These are phyloP conservation scores for Periglandula ipomoeae DNA, from an alignment of 2,329 filamentous ascomycete genomes.

Conservation along the genomic window DNA sequence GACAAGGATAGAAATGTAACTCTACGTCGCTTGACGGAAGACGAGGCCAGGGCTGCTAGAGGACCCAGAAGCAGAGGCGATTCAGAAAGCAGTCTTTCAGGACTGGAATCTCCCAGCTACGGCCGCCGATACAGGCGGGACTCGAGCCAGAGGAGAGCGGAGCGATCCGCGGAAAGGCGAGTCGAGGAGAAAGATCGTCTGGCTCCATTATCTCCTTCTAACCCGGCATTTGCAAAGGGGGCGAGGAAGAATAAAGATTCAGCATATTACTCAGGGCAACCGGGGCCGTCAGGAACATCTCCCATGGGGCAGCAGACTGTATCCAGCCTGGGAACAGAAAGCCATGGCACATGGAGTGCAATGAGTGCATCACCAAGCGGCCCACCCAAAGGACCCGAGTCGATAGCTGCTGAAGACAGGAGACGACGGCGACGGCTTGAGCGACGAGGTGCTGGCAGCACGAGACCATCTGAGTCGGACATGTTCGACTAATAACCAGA, in stretches of 20 bases:
- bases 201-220: slow-evolving; percentile 43
- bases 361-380: slow-evolving; percentile 38
- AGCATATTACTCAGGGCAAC: slow-evolving; percentile 50
- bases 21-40: slow-evolving; percentile 50
- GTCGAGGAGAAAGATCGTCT: slow-evolving; percentile 30
- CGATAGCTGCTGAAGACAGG: slow-evolving; percentile 39
- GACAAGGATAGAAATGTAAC: slow-evolving; percentile 54
- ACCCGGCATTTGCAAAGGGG: slow-evolving; percentile 45
- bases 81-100: slow-evolving; percentile 48
- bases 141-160: slow-evolving; percentile 36
- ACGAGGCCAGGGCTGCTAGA: slow-evolving; percentile 40
- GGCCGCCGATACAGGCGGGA: slow-evolving; percentile 44
- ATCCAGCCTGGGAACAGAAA: slow-evolving; percentile 40
- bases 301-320: slow-evolving; percentile 31
- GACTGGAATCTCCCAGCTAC: slow-evolving; percentile 40
- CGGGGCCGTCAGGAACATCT: slow-evolving; percentile 33
- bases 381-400: slow-evolving; percentile 24
- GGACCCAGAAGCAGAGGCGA: slow-evolving; percentile 34
- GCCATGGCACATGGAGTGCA: slow-evolving; percentile 45
- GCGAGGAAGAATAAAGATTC: slow-evolving; percentile 46
- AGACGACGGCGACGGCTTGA: slow-evolving; percentile 47
- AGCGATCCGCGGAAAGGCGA: slow-evolving; percentile 36
- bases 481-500: slow-evolving; percentile 26
- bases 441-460: slow-evolving; percentile 33
- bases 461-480: slow-evolving; percentile 23